Conservation (phyloP, 2,329 filamentous ascomycete species). For the Alternaria burnsii region DNA sequence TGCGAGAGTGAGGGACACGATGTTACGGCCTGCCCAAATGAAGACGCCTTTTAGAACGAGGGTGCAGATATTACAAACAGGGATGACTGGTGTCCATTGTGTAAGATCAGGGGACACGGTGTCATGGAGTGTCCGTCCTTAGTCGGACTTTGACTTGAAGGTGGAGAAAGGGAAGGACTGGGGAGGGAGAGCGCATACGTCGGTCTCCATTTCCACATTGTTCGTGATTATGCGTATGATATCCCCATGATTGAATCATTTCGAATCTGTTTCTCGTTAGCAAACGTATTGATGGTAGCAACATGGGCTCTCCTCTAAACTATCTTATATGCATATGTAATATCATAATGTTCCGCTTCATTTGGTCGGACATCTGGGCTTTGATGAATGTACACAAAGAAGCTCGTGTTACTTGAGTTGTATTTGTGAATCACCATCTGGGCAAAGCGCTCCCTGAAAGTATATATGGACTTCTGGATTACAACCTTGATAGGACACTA, state of each 20-base stretch:
- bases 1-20: constrained; percentile 97
- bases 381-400: background rate
- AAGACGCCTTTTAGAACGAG: constrained; percentile 69
- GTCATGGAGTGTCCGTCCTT: background rate
- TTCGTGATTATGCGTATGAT: constrained; percentile 15
- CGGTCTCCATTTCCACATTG: background rate
- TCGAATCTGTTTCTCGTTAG: background rate
- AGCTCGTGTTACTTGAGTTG: background rate
- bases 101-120: background rate
- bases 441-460: background rate
- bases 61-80: background rate
- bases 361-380: background rate
- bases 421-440: background rate
- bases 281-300: background rate
- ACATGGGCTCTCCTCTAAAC: background rate
- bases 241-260: constrained; percentile 7
- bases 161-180: background rate
- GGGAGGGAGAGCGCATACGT: background rate
- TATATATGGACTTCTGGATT: background rate
- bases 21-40: constrained; percentile 92
- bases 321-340: constrained; percentile 1
- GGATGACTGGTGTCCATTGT: background rate
- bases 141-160: background rate
- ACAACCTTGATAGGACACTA: background rate
- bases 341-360: background rate